Evolutionary conservation across 129 eudicot genomes (phyloP), one percentile per base, ranked within the genome.

Genomic region (sunflower (Helianthus annuus)): DNA sequence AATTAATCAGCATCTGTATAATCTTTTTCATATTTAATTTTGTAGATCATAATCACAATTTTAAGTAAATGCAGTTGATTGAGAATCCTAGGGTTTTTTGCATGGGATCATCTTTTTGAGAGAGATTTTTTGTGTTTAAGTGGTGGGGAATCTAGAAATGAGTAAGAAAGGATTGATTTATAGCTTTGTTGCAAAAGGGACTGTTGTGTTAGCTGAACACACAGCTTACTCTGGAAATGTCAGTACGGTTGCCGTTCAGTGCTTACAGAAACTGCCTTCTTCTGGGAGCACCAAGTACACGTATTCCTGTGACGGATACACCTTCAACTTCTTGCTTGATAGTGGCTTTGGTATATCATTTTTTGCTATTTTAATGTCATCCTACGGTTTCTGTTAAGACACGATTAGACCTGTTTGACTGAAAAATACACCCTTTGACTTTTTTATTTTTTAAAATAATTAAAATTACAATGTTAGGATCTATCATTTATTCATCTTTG

Each of bases 241-340:
- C 72, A 94, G 99, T 78, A 94, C 97, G n/a, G 92, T 94, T 74
- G 99, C 99, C 3, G 99, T 94, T 53, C 99, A 94, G 39, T 94
- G 99, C 86, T 78, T 94, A 88, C 99, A 94, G 67, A 94, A 85
- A 81, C 80, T 94, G 78, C 97, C 99, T 19, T 83, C 89, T 29
- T 83, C 89, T 29, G 87, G 83, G 69, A 91, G 99, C 83, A 90
- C 77, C 86, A 94, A 88, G 78, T 94, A 94, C 72, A 94, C 22
- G 0, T 94, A 94, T 78, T 88, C 99, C 0, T 94, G 99, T 54
- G 99, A 94, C 80, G 99, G 99, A 44, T 94, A 90, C 77, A 94
- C 99, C 64, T 94, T 94, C 85, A 94, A 94, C 82, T 94, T 94
- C 76, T 88, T 94, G 62, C 76, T 88, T 10, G 99, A 94, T 57